phyloP scores from a whole-genome alignment of 108 stramenopile genomes.

The Pseudonitzschia multistriata region DNA sequence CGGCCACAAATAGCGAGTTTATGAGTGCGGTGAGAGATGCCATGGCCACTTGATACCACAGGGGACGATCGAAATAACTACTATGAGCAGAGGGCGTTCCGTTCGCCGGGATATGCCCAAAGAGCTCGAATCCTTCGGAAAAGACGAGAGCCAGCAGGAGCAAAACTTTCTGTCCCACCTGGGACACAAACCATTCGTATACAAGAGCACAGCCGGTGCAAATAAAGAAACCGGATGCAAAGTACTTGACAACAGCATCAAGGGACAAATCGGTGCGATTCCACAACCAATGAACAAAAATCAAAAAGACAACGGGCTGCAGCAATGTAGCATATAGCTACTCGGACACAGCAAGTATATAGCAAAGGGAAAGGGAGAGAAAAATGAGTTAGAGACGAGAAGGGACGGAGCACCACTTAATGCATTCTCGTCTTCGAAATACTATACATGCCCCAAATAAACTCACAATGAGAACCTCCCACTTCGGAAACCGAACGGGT shows the following conservation, averaged over 20 bases:
- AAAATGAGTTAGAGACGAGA: neutral
- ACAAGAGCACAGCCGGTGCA: slow-evolving; percentile 61
- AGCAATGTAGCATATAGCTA: slow-evolving; percentile 12
- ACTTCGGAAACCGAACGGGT: slow-evolving; percentile 13
- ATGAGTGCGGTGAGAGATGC: slow-evolving; percentile 13
- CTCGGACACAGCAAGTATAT: neutral
- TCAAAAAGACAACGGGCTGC: slow-evolving; percentile 34
- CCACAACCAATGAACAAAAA: slow-evolving; percentile 52
- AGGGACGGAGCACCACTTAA: neutral
- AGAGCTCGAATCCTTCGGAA: neutral
- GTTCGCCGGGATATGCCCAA: neutral
- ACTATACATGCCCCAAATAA: neutral
- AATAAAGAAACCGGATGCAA: slow-evolving; percentile 71
- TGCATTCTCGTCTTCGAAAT: neutral
- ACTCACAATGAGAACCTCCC: slow-evolving; percentile 18
- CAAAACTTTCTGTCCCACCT: neutral
- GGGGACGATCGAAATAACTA: neutral
- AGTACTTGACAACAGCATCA: slow-evolving; percentile 82
- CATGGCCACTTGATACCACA: neutral
- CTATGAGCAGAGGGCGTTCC: neutral
- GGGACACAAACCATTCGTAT: slow-evolving; percentile 3
- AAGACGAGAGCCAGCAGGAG: neutral
- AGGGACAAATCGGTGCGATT: slow-evolving; percentile 50
- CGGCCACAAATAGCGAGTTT: slow-evolving; percentile 60
- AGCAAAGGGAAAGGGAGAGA: neutral